Evolutionary conservation across 108 stramenopile genomes (phyloP).

Genomic region (Cyclotella distinguenda): DNA sequence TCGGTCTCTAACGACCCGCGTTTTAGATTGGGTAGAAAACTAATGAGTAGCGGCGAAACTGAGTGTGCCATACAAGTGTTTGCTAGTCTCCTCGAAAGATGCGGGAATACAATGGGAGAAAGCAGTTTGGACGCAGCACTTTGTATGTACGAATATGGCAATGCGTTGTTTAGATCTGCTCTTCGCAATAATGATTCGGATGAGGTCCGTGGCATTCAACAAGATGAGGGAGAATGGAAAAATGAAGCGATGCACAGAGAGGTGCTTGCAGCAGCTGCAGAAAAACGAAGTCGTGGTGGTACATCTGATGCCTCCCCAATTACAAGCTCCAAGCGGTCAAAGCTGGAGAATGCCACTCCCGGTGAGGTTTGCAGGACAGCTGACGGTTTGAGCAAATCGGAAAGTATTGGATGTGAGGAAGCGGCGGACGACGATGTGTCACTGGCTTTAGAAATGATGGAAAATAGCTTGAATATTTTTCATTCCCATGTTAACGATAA

Average conservation of each 20-base stretch:
- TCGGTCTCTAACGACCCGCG: constrained; percentile 28
- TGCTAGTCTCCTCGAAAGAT: constrained; percentile 65
- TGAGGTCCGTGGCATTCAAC: background rate
- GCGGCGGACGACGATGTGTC: constrained; percentile 47
- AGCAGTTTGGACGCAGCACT: constrained; percentile 60
- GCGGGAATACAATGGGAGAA: constrained; percentile 45
- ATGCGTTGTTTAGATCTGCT: constrained; percentile 64
- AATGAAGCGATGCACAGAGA: constrained; percentile 21
- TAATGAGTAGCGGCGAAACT: constrained; percentile 17
- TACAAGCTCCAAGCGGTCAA: constrained; percentile 1
- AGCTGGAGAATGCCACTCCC: constrained; percentile 3
- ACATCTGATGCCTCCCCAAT: background rate
- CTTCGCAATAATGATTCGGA: constrained; percentile 2
- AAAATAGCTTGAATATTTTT: constrained; percentile 62
- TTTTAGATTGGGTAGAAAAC: constrained; percentile 22
- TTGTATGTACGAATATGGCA: constrained; percentile 82
- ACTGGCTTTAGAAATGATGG: constrained; percentile 82
- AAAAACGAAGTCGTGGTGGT: constrained; percentile 38
- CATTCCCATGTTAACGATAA: constrained; percentile 36
- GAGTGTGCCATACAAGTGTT: constrained; percentile 71
- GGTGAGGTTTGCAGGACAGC: background rate
- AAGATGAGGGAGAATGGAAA: constrained; percentile 6
- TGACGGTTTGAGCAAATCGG: background rate
- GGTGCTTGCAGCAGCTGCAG: constrained; percentile 42
- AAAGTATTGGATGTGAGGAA: constrained; percentile 1